Evolutionary conservation across 148 eudicot species (phyloP).

Genomic region (Silene uniflora): DNA sequence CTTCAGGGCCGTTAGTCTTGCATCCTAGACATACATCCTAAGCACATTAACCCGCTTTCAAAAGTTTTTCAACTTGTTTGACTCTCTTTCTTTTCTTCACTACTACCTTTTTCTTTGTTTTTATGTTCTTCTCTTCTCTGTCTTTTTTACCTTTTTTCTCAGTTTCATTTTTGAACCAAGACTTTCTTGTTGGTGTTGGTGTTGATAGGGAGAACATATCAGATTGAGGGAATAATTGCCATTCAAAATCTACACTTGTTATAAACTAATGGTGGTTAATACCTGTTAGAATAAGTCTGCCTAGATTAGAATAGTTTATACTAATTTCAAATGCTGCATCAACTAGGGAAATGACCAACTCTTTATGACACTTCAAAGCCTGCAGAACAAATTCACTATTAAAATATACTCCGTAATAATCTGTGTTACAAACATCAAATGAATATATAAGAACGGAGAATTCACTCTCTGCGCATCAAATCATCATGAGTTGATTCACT

Average conservation of each 20-base stretch:
- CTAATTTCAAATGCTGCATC: conserved; percentile 51
- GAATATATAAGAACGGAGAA: neutral
- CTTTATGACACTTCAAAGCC: conserved; percentile 43
- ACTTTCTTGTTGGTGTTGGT: neutral
- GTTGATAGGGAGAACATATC: neutral
- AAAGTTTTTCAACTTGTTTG: too few species aligned
- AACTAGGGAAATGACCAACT: conserved; percentile 33
- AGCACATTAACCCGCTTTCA: neutral
- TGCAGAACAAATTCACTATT: conserved; percentile 26
- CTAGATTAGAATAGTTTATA: conserved; percentile 40
- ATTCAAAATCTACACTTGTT: neutral
- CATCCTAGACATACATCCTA: neutral
- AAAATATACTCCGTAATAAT: neutral
- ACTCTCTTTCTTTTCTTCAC: neutral
- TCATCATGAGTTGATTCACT: too few species aligned
- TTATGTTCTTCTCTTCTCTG: neutral
- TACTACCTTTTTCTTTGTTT: neutral
- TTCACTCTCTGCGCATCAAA: neutral
- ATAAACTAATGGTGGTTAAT: neutral
- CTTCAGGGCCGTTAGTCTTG: neutral
- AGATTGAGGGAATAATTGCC: neutral
- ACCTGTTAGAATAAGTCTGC: conserved; percentile 43
- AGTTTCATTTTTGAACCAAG: neutral
- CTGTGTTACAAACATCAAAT: too few species aligned
- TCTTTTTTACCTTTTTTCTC: neutral